Evolutionary conservation across 73 alveolate genomes (phyloP).

Genomic region (Symbiodinium natans): DNA sequence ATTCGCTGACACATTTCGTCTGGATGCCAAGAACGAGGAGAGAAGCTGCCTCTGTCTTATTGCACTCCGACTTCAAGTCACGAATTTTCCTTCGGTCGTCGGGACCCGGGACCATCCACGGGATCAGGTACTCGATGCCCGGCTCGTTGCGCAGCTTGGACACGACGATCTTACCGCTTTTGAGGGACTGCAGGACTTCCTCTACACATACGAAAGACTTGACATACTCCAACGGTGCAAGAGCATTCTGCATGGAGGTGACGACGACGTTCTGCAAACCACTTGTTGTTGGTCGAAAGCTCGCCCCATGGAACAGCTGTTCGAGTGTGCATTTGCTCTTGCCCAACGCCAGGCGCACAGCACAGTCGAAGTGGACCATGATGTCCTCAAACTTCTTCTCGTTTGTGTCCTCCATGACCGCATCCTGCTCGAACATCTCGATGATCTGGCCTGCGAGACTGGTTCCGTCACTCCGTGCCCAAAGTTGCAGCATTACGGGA

Average conservation of each 20-base stretch:
- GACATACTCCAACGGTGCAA: background rate
- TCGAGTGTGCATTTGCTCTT: background rate
- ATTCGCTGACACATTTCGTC: background rate
- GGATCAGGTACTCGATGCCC: background rate
- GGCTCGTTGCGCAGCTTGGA: background rate
- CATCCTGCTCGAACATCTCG: background rate
- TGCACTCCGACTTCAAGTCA: background rate
- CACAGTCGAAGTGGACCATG: background rate
- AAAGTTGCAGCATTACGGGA: background rate
- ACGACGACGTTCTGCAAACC: background rate
- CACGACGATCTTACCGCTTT: background rate
- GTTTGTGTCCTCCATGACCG: background rate
- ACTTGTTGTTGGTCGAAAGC: background rate
- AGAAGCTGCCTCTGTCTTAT: background rate
- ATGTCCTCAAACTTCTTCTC: conserved; percentile 2
- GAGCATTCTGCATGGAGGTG: background rate
- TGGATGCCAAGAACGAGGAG: background rate
- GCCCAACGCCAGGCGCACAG: background rate
- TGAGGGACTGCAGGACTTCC: background rate
- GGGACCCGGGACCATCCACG: background rate
- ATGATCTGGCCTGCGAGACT: background rate
- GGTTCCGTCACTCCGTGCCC: background rate
- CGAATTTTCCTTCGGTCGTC: background rate
- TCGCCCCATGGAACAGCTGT: conserved; percentile 6
- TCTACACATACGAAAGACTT: background rate